phyloP scores from a whole-genome alignment of 2,329 filamentous ascomycete species.

The Didymella exigua region DNA sequence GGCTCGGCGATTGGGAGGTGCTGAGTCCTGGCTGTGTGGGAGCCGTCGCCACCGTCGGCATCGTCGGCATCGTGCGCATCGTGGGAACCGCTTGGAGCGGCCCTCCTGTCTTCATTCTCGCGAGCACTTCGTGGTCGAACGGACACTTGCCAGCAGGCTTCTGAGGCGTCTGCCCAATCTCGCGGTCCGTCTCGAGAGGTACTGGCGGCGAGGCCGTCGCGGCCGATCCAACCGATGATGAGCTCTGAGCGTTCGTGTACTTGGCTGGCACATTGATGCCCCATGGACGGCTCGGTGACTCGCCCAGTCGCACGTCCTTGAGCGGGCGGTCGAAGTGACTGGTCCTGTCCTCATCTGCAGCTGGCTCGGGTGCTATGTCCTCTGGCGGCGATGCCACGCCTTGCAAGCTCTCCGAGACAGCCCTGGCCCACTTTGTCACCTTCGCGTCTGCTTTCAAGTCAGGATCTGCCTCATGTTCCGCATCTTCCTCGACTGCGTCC shows the following conservation, averaged over 20 bases:
- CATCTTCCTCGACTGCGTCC: conserved; percentile 55
- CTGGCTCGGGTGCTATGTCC: conserved; percentile 46
- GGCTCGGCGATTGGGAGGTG: conserved; percentile 10
- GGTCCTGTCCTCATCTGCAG: conserved; percentile 64
- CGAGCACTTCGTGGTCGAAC: conserved; percentile 41
- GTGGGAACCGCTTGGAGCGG: conserved; percentile 10
- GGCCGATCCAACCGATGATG: conserved; percentile 47
- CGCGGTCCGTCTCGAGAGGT: conserved; percentile 53
- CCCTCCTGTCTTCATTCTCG: conserved; percentile 19
- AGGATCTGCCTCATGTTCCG: conserved; percentile 54
- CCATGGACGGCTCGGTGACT: conserved; percentile 92
- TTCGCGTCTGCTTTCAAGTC: conserved; percentile 65
- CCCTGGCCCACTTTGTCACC: conserved; percentile 85
- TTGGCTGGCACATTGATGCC: conserved; percentile 79
- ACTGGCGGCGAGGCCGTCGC: conserved; percentile 57
- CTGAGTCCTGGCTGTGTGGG: conserved; percentile 21
- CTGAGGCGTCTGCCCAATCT: conserved; percentile 33
- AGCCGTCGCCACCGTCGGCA: conserved; percentile 11
- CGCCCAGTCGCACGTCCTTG: conserved; percentile 89
- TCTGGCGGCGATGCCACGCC: conserved; percentile 48
- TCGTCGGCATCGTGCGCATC: conserved; percentile 14
- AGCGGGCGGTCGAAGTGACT: conserved; percentile 82
- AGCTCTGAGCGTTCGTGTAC: conserved; percentile 50
- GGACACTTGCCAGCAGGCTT: conserved; percentile 43
- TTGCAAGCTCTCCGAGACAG: conserved; percentile 65